Percentiles rank a stretch among this genome's conserved stretches.
Evolutionary conservation across 257 asterid species (phyloP).

Genomic region (Solanum pimpinellifolium): DNA sequence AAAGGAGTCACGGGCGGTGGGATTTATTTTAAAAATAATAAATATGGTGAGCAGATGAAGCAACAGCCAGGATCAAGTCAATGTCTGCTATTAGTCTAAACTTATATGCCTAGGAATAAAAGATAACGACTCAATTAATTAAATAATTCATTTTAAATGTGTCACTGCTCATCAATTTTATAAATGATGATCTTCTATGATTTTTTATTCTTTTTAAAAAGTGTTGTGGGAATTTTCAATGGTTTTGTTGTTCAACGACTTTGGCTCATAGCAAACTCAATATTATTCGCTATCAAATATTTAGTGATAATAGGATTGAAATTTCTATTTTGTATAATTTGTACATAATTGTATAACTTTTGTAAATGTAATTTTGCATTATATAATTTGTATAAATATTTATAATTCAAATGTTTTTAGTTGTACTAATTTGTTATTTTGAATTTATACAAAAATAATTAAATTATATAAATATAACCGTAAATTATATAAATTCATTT

Average conservation of each 20-base stretch:
- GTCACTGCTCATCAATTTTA: background rate
- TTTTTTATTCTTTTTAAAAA: background rate
- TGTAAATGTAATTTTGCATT: no score
- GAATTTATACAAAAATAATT: no score
- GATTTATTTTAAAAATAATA: background rate
- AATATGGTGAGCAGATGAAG: background rate
- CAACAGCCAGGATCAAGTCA: background rate
- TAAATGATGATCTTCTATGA: background rate
- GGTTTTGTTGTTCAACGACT: background rate
- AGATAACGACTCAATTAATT: background rate
- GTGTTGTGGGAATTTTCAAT: background rate
- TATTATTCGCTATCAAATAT: background rate
- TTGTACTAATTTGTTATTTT: no score
- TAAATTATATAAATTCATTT: no score
- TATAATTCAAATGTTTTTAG: no score
- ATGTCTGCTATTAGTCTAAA: background rate
- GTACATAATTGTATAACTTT: no score
- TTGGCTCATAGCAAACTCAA: background rate
- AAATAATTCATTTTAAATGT: background rate
- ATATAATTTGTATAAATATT: no score
- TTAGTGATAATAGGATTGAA: no score
- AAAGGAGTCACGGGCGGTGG: background rate
- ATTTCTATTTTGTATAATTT: no score
- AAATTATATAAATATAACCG: no score
- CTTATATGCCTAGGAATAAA: background rate